Evolutionary conservation across 352 stramenopile genomes (phyloP).

Genomic region (Pythium brachiatum): DNA sequence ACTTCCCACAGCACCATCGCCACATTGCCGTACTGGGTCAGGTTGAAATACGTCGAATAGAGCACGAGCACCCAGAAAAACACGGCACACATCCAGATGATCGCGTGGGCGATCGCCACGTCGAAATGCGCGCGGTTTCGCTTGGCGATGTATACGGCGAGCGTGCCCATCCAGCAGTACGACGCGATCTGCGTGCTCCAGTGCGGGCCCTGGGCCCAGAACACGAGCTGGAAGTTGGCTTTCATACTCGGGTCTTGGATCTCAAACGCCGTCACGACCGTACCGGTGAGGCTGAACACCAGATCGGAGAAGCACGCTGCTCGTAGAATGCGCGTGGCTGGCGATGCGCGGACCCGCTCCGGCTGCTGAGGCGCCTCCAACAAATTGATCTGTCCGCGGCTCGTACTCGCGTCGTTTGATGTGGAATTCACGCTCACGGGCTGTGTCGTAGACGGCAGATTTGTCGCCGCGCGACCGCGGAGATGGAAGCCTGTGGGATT

Average conservation of each 20-base stretch:
- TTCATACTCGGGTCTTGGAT: constrained; percentile 34
- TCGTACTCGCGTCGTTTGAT: constrained; percentile 10
- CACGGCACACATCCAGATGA: constrained; percentile 77
- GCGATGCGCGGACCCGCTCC: constrained; percentile 28
- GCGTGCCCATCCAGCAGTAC: constrained; percentile 74
- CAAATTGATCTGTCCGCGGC: constrained; percentile 22
- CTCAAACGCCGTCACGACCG: constrained; percentile 50
- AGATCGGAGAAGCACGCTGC: constrained; percentile 73
- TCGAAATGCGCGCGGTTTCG: constrained; percentile 57
- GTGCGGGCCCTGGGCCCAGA: constrained; percentile 68
- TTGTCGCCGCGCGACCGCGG: constrained; percentile 6
- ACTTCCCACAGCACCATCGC: constrained; percentile 77
- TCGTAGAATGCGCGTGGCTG: constrained; percentile 61
- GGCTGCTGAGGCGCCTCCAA: constrained; percentile 11
- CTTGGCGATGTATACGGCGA: constrained; percentile 73
- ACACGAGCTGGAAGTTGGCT: constrained; percentile 55
- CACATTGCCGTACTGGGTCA: constrained; percentile 35
- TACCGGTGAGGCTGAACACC: constrained; percentile 61
- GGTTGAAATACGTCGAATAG: constrained; percentile 63
- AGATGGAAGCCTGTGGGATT: background rate
- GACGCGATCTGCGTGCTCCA: constrained; percentile 76
- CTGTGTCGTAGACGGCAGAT: constrained; percentile 9
- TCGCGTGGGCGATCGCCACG: constrained; percentile 65
- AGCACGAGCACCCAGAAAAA: constrained; percentile 78
- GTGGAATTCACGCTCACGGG: constrained; percentile 14